Evolutionary conservation across 2,329 filamentous ascomycete genomes (phyloP).

Genomic region (Neonectria coccinea): DNA sequence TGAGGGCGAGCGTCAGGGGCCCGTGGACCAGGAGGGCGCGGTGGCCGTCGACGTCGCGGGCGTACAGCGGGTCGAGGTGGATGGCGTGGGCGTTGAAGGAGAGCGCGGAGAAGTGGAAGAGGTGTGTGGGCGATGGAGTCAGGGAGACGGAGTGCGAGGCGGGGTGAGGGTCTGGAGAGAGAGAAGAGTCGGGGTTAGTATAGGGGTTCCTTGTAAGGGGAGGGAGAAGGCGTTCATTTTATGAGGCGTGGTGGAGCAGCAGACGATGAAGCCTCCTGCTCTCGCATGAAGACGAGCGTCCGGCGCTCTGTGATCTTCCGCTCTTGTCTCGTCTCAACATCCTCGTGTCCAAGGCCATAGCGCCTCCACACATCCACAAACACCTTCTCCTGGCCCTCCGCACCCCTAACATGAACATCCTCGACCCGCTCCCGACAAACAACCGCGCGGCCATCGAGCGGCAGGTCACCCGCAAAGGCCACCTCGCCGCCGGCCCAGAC

Average conservation of each 20-base stretch:
- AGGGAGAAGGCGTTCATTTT: slow-evolving; percentile 42
- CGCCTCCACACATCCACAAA: slow-evolving; percentile 64
- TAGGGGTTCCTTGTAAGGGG: not conserved
- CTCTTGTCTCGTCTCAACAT: slow-evolving; percentile 18
- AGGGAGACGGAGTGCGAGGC: slow-evolving; percentile 63
- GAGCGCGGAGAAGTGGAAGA: slow-evolving; percentile 92
- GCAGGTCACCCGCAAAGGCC: slow-evolving; percentile 57
- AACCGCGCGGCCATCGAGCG: slow-evolving; percentile 54
- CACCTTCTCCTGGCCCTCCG: slow-evolving; percentile 56
- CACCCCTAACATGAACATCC: slow-evolving; percentile 52
- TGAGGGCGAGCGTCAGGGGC: slow-evolving; percentile 80
- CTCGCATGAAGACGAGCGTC: slow-evolving; percentile 65
- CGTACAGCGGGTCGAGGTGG: slow-evolving; percentile 82
- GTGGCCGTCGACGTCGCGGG: slow-evolving; percentile 78
- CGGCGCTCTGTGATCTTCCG: slow-evolving; percentile 60
- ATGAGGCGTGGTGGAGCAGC: slow-evolving; percentile 37
- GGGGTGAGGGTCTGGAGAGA: slow-evolving; percentile 47
- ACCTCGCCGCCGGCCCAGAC: slow-evolving; percentile 91
- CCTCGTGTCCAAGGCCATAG: slow-evolving; percentile 52
- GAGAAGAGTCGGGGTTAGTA: slow-evolving; percentile 11
- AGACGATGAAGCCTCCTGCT: slow-evolving; percentile 37
- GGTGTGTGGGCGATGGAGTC: slow-evolving; percentile 74
- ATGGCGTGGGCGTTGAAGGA: slow-evolving; percentile 94
- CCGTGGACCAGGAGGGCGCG: slow-evolving; percentile 85
- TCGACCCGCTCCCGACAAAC: slow-evolving; percentile 61